Conservation (phyloP, 2,329 filamentous ascomycete species). For the Dryadomyces quercivorus region DNA sequence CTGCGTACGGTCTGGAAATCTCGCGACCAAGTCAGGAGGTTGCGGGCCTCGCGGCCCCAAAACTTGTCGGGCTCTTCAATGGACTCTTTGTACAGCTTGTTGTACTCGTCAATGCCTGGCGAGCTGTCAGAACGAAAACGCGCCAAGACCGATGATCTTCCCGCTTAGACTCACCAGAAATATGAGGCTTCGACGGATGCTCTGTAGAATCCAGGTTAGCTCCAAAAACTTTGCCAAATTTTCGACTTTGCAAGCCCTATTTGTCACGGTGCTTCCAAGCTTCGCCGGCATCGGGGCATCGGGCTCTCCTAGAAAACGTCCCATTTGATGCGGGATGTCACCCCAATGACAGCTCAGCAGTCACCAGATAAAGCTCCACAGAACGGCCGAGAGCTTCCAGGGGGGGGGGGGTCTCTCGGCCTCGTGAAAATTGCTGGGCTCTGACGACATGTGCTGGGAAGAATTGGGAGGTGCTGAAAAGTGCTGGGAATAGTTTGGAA, state of each 20-base stretch:
- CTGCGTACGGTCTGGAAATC: constrained; percentile 84
- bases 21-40: constrained; percentile 78
- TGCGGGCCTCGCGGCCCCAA: constrained; percentile 76
- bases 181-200: constrained; percentile 58
- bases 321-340: not conserved
- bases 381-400: no score
- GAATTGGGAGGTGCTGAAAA: not conserved
- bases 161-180: constrained; percentile 38
- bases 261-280: not conserved
- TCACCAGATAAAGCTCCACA: no score
- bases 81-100: constrained; percentile 64
- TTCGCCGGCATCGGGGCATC: not conserved
- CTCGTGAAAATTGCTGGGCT: not conserved
- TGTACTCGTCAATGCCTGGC: constrained; percentile 53
- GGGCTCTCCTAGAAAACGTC: not conserved
- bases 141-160: not conserved
- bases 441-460: no score
- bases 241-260: not conserved
- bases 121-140: constrained; percentile 14
- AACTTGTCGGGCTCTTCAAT: constrained; percentile 83
- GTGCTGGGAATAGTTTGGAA: not conserved
- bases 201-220: constrained; percentile 33
- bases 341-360: not conserved
- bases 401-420: not conserved
- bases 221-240: constrained; percentile 16